phyloP scores from a whole-genome alignment of 1,139 yeast species.

The Debaryomyces nepalensis region DNA sequence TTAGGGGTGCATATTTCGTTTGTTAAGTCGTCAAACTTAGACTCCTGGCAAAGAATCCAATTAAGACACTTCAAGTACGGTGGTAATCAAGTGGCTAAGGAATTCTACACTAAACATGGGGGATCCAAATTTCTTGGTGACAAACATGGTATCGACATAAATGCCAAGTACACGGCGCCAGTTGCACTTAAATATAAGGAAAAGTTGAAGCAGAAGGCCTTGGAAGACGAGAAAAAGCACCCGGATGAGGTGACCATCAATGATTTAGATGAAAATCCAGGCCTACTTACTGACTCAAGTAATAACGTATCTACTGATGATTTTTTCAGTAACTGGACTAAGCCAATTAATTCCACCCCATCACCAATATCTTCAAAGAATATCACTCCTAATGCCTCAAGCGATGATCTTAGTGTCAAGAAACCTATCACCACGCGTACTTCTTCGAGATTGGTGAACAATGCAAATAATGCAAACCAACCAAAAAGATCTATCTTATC shows the following conservation, averaged over 20 bases:
- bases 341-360: slow-evolving; percentile 62
- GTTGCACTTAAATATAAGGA: slow-evolving; percentile 81
- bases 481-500: slow-evolving; percentile 44
- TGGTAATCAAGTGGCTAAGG: slow-evolving; percentile 86
- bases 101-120: slow-evolving; percentile 80
- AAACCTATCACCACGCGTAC: slow-evolving; percentile 31
- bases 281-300: slow-evolving; percentile 38
- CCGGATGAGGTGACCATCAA: slow-evolving; percentile 70
- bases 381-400: slow-evolving; percentile 50
- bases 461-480: slow-evolving; percentile 27
- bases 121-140: slow-evolving; percentile 66
- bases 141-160: slow-evolving; percentile 60
- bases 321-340: slow-evolving; percentile 90
- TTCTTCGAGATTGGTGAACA: slow-evolving; percentile 26
- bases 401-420: slow-evolving; percentile 37
- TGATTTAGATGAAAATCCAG: slow-evolving; percentile 49
- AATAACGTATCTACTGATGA: slow-evolving; percentile 65
- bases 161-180: slow-evolving; percentile 77
- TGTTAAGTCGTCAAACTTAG: slow-evolving; percentile 90
- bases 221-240: slow-evolving; percentile 65
- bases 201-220: slow-evolving; percentile 71
- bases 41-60: slow-evolving; percentile 87
- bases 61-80: slow-evolving; percentile 90
- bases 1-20: slow-evolving; percentile 55
- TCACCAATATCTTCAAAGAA: slow-evolving; percentile 59